These are phyloP conservation scores for Crithidia bombi DNA, from an alignment of 208 protist species.

Conservation along the genomic window DNA sequence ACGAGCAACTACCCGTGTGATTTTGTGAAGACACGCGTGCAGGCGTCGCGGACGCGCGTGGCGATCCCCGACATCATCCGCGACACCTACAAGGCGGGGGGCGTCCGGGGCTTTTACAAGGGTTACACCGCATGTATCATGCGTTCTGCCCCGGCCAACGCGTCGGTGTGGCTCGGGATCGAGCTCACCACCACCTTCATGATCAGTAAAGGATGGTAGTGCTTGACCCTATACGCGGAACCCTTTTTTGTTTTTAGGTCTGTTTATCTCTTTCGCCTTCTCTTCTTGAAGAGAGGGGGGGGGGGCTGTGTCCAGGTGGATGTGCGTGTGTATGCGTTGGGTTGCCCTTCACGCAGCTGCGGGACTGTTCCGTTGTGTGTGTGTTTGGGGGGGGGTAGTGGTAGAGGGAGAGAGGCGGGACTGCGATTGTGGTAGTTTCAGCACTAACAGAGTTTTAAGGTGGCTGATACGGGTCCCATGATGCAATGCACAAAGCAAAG, in stretches of 20 bases:
- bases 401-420: no score
- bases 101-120: constrained; percentile 63
- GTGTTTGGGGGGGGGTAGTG: neutral
- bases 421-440: no score
- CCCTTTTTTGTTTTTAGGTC: constrained; percentile 2
- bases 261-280: constrained; percentile 2
- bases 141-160: constrained; percentile 68
- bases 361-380: neutral
- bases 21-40: constrained; percentile 72
- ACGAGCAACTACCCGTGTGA: constrained; percentile 77
- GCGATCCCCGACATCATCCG: constrained; percentile 43
- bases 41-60: constrained; percentile 41
- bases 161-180: constrained; percentile 73
- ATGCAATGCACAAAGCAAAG: no score
- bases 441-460: no score
- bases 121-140: constrained; percentile 68
- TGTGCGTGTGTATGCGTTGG: no score
- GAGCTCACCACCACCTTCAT: constrained; percentile 56
- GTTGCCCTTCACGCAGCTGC: no score
- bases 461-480: no score
- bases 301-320: no score
- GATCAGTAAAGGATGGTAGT: constrained; percentile 46
- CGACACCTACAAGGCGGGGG: constrained; percentile 39
- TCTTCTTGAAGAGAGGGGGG: no score
- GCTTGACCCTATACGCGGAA: neutral